phyloP scores from a whole-genome alignment of 139 green algal genomes.

The Bryopsis sp. region DNA sequence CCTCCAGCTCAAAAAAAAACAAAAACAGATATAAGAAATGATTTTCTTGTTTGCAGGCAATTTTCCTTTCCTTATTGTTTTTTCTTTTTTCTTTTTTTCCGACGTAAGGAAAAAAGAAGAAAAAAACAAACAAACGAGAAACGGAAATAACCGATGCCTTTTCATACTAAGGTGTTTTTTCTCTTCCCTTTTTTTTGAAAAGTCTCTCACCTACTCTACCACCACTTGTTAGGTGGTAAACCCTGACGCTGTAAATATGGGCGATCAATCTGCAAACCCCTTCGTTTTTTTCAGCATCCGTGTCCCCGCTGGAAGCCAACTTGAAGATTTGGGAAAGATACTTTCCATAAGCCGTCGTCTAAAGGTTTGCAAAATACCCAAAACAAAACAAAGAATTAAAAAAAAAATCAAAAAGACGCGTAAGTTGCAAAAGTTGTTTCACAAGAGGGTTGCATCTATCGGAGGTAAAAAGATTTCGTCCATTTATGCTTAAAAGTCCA shows the following conservation, averaged over 20 bases:
- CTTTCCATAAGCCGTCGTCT: neutral
- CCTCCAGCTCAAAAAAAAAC: no score
- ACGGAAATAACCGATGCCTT: no score
- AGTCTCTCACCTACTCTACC: neutral
- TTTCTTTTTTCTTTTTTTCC: no score
- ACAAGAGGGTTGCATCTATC: neutral
- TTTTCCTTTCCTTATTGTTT: no score
- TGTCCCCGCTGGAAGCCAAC: neutral
- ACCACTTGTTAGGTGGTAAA: constrained; percentile 2
- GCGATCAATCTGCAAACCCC: constrained; percentile 1
- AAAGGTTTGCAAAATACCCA: neutral
- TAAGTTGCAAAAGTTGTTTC: neutral
- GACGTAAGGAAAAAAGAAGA: no score
- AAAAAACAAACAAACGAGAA: no score
- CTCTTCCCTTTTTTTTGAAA: no score
- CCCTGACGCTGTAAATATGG: neutral
- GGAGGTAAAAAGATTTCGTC: neutral
- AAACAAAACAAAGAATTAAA: no score
- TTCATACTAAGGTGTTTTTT: no score
- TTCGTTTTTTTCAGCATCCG: neutral
- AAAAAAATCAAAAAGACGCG: no score
- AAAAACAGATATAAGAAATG: no score
- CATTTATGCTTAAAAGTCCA: constrained; percentile 1
- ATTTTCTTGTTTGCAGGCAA: no score
- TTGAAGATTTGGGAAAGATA: neutral